Evolutionary conservation across 805 yeast species (phyloP), one percentile per base, ranked within the genome.

Genomic region (Zygosaccharomyces gambellarensis): DNA sequence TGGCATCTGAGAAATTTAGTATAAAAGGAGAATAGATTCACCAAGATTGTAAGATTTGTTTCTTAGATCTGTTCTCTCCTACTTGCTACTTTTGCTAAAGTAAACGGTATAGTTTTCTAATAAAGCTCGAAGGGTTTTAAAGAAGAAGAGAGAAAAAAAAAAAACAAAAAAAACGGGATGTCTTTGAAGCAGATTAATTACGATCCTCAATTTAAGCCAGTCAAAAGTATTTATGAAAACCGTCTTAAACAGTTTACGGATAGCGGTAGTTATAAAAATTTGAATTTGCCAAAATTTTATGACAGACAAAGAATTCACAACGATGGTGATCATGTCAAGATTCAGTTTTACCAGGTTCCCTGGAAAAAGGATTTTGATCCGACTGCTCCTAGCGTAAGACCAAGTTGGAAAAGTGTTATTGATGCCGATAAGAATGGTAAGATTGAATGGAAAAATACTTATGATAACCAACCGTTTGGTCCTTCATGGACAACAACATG

Each of bases 401-500:
- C 71, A n/a, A 54, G 65, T 17, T 67, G 70, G 70, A 52, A 55
- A 32, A 48, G 55, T 17, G 47, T 67, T 9, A 60, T 66, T 31
- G 55, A 54, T 9, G 54, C 47, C 12, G 69, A 62, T 43, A 43
- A 46, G 23, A 50, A 52, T 3, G 62, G 61, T 22, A 49, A 59
- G 44, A 39, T 64, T 29, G 80, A 48, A 78, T 87, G 53, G 75
- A 70, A 75, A 56, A 70, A 73, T 22, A 84, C 87, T n/a, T 65
- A 68, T 11, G 82, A 81, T 55, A 95, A 94, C 21, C 83, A 87
- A 57, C 70, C 74, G 7, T 89, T 87, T 65, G 97, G 98, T 0
- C 99, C 99, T 3, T 85, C 95, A 11, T 92, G 99, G 99, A 84
- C 92, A 50, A 86, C 98, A 1, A 95, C 89, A 55, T 92, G 99